Evolutionary conservation across 345 rosid genomes (phyloP), one percentile per base, ranked within the genome.

Genomic region (Melaleuca alternifolia): DNA sequence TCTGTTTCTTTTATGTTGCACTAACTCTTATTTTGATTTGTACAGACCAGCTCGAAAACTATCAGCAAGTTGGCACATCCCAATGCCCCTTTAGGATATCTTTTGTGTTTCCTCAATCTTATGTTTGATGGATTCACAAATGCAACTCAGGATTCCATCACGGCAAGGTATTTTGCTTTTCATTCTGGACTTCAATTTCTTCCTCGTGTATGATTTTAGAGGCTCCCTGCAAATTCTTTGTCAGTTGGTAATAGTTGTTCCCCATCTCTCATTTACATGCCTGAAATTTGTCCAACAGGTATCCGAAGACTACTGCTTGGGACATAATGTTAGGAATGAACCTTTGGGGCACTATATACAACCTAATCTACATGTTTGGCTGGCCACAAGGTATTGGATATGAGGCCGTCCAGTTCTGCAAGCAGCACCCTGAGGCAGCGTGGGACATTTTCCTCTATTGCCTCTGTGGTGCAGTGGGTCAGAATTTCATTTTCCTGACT

Each of bases 81-180:
- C 77, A 96, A 97, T 89, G 98, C 99, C 2, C 99, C 99, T 53
- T 94, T 95, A 88, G 99, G 99, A 65, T 97, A 97, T 79, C 95
- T 97, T 51, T 95, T 97, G 51, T 97, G 99, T 88, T 96, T 95
- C 92, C 84, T 96, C 84, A 97, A 97, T 91, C 98, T 97, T 56
- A 95, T 96, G 87, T 96, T 97, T 90, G 99, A 97, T 87, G 99
- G 99, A 87, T 97, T 96, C 89, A 97, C 99, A 85, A 97, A 97
- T 51, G 99, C 99, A 48, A 97, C 99, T 48, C 99, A 97, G 89
- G 99, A 97, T 92, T 97, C 99, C 46, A 92, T 97, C 54, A 93
- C 91, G 20, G 93, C 92, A 33, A 92, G 99, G 99, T 95, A 91
- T 30, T 16, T 37, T 62, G 12, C 85, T 44, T n/a, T 16, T 84